Conservation (phyloP, 2,329 filamentous ascomycete genomes). For the Ascochyta viciae-villosae region DNA sequence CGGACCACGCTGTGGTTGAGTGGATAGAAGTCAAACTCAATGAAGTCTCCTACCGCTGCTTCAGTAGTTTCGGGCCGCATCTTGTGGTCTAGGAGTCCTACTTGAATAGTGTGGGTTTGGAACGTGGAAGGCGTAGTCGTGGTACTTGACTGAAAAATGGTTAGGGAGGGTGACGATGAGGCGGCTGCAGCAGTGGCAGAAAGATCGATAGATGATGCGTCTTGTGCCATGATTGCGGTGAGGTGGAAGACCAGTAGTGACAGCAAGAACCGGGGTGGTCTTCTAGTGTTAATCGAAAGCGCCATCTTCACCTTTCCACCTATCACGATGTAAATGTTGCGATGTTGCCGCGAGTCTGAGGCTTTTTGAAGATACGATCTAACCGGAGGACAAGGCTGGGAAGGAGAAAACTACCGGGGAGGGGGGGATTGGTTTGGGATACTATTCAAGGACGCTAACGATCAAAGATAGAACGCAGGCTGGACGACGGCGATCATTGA, state of each 20-base stretch:
- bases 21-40: constrained; percentile 53
- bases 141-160: constrained; percentile 7
- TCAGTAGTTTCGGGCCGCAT: constrained; percentile 49
- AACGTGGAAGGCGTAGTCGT: constrained; percentile 24
- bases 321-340: background rate
- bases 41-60: constrained; percentile 48
- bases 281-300: background rate
- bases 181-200: background rate
- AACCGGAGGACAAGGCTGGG: background rate
- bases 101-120: constrained; percentile 44
- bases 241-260: background rate
- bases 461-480: constrained; percentile 13
- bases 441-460: background rate
- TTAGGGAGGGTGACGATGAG: background rate
- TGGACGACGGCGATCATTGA: constrained; percentile 4
- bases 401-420: background rate
- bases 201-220: background rate
- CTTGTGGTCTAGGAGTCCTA: constrained; percentile 48
- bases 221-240: background rate
- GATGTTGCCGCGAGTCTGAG: background rate
- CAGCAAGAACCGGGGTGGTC: background rate
- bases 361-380: background rate
- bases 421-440: background rate
- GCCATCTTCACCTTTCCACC: background rate
- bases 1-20: constrained; percentile 53